Percentiles rank a stretch among this genome's conserved stretches.
Conservation (phyloP, 768 basidiomycete genomes). For the Glaciozyma martinii region DNA sequence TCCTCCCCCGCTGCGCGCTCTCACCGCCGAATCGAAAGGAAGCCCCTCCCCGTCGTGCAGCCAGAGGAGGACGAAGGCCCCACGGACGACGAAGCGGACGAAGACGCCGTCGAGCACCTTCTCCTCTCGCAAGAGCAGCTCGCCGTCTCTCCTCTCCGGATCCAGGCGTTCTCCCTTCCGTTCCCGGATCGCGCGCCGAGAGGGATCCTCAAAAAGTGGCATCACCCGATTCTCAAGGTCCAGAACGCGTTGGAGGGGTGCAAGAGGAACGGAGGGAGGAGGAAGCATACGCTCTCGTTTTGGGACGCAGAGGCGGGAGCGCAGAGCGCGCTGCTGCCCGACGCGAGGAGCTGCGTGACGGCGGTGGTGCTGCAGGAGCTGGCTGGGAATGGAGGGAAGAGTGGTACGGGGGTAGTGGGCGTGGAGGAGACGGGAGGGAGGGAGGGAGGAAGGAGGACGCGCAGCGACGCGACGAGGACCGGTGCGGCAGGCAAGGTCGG, state of each 20-base stretch:
- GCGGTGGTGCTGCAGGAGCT: no score
- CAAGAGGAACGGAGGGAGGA: slow-evolving; percentile 14
- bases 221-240: neutral
- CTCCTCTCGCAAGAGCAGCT: neutral
- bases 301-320: slow-evolving; percentile 4
- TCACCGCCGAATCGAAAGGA: no score
- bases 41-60: neutral
- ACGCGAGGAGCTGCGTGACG: neutral
- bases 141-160: neutral
- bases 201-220: slow-evolving; percentile 3
- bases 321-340: neutral
- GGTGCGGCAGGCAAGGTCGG: no score
- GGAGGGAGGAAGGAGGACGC: no score
- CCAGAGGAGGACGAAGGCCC: neutral
- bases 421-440: no score
- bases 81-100: neutral
- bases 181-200: neutral
- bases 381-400: no score
- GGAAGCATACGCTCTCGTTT: slow-evolving; percentile 17
- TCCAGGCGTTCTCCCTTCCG: neutral
- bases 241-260: slow-evolving; percentile 16
- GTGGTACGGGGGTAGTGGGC: no score
- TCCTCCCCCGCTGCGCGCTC: no score
- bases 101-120: neutral
- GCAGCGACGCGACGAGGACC: no score